phyloP scores from a whole-genome alignment of 2,329 filamentous ascomycete genomes.

The Trichoderma hamatum region DNA sequence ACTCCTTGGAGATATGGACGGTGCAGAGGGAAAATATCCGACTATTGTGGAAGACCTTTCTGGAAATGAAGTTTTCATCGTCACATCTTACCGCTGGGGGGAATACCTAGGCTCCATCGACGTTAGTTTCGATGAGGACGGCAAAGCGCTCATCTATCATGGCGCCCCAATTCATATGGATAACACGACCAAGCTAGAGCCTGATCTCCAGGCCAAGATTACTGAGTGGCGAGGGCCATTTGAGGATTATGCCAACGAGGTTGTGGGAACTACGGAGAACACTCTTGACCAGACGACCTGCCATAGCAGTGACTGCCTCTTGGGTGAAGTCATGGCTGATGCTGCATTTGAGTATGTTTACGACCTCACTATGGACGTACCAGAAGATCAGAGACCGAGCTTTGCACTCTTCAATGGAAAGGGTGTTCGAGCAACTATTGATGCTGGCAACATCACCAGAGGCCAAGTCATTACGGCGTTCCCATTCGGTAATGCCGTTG shows the following conservation, averaged over 20 bases:
- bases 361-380: conserved; percentile 44
- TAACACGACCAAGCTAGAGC: conserved; percentile 62
- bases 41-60: conserved; percentile 63
- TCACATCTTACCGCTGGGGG: conserved; percentile 69
- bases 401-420: conserved; percentile 67
- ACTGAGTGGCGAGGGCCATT: conserved; percentile 63
- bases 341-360: conserved; percentile 64
- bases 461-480: conserved; percentile 66
- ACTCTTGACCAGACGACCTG: conserved; percentile 63
- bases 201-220: conserved; percentile 59
- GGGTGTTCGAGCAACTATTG: conserved; percentile 66
- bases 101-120: conserved; percentile 71
- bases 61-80: conserved; percentile 69
- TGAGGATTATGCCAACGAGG: conserved; percentile 59
- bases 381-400: conserved; percentile 44
- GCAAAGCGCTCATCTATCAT: conserved; percentile 64
- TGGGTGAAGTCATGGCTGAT: conserved; percentile 59
- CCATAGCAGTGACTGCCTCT: conserved; percentile 59
- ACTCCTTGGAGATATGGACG: conserved; percentile 61
- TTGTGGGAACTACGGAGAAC: conserved; percentile 58
- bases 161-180: conserved; percentile 66
- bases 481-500: conserved; percentile 67
- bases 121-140: conserved; percentile 62
- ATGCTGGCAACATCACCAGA: conserved; percentile 62
- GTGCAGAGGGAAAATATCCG: conserved; percentile 63